phyloP scores from a whole-genome alignment of 345 rosid genomes.

The Populus davidiana region DNA sequence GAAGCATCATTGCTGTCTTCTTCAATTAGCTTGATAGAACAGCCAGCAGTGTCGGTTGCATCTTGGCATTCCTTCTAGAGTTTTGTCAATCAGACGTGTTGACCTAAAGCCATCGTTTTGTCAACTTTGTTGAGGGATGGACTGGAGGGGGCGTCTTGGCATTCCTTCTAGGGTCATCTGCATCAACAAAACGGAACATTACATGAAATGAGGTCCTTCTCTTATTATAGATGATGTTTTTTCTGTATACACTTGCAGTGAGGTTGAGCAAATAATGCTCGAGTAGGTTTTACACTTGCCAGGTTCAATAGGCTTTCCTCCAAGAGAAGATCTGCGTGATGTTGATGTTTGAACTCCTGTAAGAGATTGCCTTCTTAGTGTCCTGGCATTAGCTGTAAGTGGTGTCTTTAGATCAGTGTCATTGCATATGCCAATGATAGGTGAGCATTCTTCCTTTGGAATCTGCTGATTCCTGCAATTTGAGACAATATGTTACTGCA shows the following conservation, averaged over 20 bases:
- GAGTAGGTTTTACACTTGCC: slow-evolving; percentile 34
- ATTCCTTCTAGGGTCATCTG: slow-evolving; percentile 45
- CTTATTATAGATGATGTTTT: background rate
- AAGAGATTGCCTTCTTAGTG: slow-evolving; percentile 69
- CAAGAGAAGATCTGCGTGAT: slow-evolving; percentile 78
- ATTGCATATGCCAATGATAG: slow-evolving; percentile 27
- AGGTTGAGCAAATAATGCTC: background rate
- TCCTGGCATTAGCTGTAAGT: slow-evolving; percentile 43
- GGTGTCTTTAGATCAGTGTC: slow-evolving; percentile 43
- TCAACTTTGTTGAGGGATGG: slow-evolving; percentile 1
- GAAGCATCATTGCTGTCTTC: slow-evolving; percentile 26
- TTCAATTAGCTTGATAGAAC: background rate
- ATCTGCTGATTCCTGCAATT: slow-evolving; percentile 43
- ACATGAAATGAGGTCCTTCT: slow-evolving; percentile 7
- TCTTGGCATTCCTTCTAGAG: no score
- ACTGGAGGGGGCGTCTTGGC: slow-evolving; percentile 78
- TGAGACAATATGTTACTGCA: background rate
- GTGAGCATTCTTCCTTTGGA: slow-evolving; percentile 36
- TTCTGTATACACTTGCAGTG: no score
- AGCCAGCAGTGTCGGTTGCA: background rate
- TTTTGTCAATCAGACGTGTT: no score
- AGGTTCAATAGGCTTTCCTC: slow-evolving; percentile 53
- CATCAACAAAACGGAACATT: slow-evolving; percentile 21
- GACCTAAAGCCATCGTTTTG: slow-evolving; percentile 9
- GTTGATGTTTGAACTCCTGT: slow-evolving; percentile 50